phyloP scores from a whole-genome alignment of 2,329 filamentous ascomycete species.

The Thielaviopsis populi region DNA sequence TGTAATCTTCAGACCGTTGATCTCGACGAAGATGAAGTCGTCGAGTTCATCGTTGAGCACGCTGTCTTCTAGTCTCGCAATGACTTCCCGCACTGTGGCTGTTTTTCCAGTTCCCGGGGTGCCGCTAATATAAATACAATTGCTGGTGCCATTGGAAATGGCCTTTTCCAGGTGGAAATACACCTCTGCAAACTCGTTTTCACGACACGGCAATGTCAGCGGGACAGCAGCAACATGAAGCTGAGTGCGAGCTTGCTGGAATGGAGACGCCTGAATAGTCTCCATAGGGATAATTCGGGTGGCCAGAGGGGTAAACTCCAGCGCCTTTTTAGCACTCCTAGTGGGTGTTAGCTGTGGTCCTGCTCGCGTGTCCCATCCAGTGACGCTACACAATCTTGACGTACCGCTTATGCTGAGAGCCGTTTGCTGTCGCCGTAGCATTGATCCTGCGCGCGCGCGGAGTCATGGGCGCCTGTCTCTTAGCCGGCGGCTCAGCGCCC shows the following conservation, averaged over 20 bases:
- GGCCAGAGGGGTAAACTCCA: conserved; percentile 92
- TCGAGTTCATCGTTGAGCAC: conserved; percentile 84
- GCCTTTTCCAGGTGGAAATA: conserved; percentile 89
- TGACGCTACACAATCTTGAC: neutral
- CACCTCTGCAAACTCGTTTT: conserved; percentile 79
- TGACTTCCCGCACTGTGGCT: conserved; percentile 88
- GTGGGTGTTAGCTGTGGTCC: neutral
- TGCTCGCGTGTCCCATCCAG: neutral
- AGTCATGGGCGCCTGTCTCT: conserved; percentile 7
- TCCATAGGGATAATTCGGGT: conserved; percentile 68
- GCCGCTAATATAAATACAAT: conserved; percentile 98
- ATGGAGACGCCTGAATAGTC: conserved; percentile 67
- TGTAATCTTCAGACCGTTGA: conserved; percentile 99
- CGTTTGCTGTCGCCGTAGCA: neutral
- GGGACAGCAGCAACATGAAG: conserved; percentile 92
- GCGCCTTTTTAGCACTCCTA: conserved; percentile 40
- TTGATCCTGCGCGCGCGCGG: conserved; percentile 11
- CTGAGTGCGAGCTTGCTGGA: conserved; percentile 74
- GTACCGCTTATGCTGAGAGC: conserved; percentile 11
- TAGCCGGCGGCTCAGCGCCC: neutral
- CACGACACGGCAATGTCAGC: conserved; percentile 73
- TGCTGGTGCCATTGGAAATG: conserved; percentile 81
- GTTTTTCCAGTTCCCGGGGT: conserved; percentile 96
- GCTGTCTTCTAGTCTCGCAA: conserved; percentile 73
- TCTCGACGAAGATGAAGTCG: conserved; percentile 97